A percentile compares a stretch with the other conserved stretches of the same genome.
Evolutionary conservation across 1,284 basidiomycete genomes (phyloP).

Genomic region (Serendipita sp.): DNA sequence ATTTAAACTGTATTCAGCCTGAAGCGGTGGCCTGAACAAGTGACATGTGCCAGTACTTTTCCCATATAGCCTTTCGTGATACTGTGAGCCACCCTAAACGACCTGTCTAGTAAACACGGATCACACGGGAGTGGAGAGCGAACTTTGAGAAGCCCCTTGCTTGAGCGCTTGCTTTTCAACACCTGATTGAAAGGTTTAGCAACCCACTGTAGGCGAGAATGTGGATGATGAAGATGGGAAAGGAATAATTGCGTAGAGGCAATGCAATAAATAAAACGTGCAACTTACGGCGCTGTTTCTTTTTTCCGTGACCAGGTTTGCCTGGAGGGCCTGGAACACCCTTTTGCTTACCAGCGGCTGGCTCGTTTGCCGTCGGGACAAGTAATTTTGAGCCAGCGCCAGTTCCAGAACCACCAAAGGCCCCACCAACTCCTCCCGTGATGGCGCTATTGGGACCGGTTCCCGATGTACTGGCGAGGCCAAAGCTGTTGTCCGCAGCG

Average conservation of each 20-base stretch:
- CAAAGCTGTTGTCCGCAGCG: too few relatives aligned
- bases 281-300: neutral
- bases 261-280: neutral
- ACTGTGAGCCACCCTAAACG: too few relatives aligned
- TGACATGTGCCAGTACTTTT: too few relatives aligned
- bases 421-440: neutral
- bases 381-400: neutral
- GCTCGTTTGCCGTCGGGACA: conserved; percentile 1
- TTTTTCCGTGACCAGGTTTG: conserved; percentile 1
- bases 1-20: too few relatives aligned
- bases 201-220: neutral
- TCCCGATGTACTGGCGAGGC: too few relatives aligned
- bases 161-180: conserved; percentile 4
- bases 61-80: too few relatives aligned
- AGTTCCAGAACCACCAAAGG: neutral
- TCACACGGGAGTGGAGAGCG: neutral
- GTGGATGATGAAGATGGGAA: too few relatives aligned
- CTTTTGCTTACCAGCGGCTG: neutral
- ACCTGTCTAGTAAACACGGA: too few relatives aligned
- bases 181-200: neutral
- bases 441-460: neutral
- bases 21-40: too few relatives aligned
- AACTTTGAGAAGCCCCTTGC: neutral
- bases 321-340: neutral
- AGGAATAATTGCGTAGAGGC: neutral